phyloP scores from a whole-genome alignment of 2,329 filamentous ascomycete species.

The Ceratocystis papillata region DNA sequence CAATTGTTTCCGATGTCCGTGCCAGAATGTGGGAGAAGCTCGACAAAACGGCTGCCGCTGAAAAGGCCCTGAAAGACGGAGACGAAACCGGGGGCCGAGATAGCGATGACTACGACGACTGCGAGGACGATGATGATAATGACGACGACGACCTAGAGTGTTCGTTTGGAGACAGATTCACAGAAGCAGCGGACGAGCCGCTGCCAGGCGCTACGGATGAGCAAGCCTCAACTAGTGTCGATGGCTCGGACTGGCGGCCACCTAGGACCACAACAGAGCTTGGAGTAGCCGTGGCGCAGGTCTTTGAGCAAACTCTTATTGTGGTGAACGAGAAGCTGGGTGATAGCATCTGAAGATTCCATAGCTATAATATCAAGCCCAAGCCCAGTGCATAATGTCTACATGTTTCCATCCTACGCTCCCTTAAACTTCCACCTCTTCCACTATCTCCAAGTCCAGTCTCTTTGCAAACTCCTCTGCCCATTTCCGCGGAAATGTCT shows the following conservation, averaged over 20 bases:
- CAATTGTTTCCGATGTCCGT: conserved; percentile 66
- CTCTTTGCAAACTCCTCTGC: conserved; percentile 20
- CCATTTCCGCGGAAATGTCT: conserved; percentile 18
- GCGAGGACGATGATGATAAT: neutral
- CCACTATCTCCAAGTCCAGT: conserved; percentile 8
- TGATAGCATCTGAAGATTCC: conserved; percentile 27
- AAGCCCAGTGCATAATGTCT: too few species aligned
- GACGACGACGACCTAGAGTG: conserved; percentile 19
- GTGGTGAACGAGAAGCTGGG: conserved; percentile 59
- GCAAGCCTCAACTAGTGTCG: conserved; percentile 13
- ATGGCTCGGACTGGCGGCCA: conserved; percentile 20
- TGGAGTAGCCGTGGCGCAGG: conserved; percentile 60
- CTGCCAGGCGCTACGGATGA: conserved; percentile 8
- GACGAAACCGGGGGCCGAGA: neutral
- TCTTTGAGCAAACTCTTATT: conserved; percentile 72
- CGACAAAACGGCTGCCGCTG: conserved; percentile 30
- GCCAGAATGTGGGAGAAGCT: conserved; percentile 40
- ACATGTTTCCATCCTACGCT: neutral
- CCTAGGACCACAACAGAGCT: conserved; percentile 33
- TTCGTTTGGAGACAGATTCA: conserved; percentile 32
- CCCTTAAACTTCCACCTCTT: conserved; percentile 27
- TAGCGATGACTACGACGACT: neutral
- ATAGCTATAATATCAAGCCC: neutral
- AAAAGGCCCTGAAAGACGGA: neutral
- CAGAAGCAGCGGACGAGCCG: conserved; percentile 31